Evolutionary conservation across 176 grass and related monocot genomes (phyloP).

Genomic region (Leersia perrieri): DNA sequence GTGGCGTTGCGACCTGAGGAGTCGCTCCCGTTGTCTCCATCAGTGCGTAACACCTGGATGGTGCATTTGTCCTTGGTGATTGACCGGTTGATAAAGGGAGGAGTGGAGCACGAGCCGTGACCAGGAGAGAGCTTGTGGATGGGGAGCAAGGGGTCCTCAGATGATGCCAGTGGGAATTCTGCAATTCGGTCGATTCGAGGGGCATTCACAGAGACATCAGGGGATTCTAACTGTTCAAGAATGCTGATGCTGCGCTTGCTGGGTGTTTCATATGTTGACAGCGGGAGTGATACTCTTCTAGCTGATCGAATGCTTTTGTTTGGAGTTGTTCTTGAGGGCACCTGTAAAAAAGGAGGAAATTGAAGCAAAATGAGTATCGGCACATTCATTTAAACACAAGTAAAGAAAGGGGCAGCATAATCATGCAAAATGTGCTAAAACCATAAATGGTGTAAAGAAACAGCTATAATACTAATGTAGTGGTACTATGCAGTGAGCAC

Average conservation of each 20-base stretch:
- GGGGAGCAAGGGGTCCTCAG: conserved; percentile 50
- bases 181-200: conserved; percentile 90
- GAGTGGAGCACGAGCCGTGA: conserved; percentile 48
- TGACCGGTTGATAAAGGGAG: conserved; percentile 58
- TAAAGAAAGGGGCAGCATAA: conserved; percentile 3
- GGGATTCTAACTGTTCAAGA: conserved; percentile 54
- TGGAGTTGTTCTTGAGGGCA: conserved; percentile 32
- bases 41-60: conserved; percentile 50
- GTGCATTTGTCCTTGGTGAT: conserved; percentile 99
- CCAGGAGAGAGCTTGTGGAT: conserved; percentile 33
- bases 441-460: neutral
- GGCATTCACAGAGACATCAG: conserved; percentile 74
- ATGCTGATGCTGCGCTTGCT: conserved; percentile 39
- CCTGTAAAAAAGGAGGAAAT: neutral
- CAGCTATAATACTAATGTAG: neutral
- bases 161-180: conserved; percentile 74
- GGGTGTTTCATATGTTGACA: conserved; percentile 44
- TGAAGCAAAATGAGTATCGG: neutral
- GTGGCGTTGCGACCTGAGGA: conserved; percentile 59
- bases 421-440: conserved; percentile 9
- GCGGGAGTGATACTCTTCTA: conserved; percentile 66
- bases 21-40: conserved; percentile 52
- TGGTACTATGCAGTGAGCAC: neutral
- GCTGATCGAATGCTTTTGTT: conserved; percentile 25
- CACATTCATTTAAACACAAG: neutral